Conservation (phyloP, 768 basidiomycete species). For the Termitomyces sp. region DNA sequence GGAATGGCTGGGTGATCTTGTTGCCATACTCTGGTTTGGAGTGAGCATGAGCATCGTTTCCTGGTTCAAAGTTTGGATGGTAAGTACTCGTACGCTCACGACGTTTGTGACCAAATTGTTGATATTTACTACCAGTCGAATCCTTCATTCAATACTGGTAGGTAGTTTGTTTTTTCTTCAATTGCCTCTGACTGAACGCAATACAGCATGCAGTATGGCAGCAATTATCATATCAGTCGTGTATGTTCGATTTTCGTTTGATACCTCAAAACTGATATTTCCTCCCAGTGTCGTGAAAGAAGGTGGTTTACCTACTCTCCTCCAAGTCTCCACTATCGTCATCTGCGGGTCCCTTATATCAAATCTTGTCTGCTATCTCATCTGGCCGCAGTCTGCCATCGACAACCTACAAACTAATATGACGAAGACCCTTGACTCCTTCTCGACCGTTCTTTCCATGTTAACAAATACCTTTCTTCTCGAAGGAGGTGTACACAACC, state of each 20-base stretch:
- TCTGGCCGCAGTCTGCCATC: constrained; percentile 88
- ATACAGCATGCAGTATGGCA: constrained; percentile 77
- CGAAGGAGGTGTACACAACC: constrained; percentile 54
- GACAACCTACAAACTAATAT: constrained; percentile 80
- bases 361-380: constrained; percentile 76
- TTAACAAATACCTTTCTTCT: constrained; percentile 85
- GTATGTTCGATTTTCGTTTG: constrained; percentile 30
- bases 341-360: constrained; percentile 71
- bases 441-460: constrained; percentile 79
- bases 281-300: constrained; percentile 78
- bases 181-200: background rate
- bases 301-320: constrained; percentile 72
- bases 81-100: constrained; percentile 13
- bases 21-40: constrained; percentile 82
- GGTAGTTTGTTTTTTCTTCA: constrained; percentile 4
- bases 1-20: constrained; percentile 69
- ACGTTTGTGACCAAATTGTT: background rate
- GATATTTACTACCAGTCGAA: constrained; percentile 40
- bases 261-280: constrained; percentile 1
- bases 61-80: constrained; percentile 92
- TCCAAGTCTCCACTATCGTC: constrained; percentile 76
- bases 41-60: constrained; percentile 77
- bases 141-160: constrained; percentile 87
- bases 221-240: constrained; percentile 83
- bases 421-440: constrained; percentile 82